These are phyloP conservation scores for Thelonectria olida DNA, from an alignment of 2,329 filamentous ascomycete genomes.

Conservation along the genomic window DNA sequence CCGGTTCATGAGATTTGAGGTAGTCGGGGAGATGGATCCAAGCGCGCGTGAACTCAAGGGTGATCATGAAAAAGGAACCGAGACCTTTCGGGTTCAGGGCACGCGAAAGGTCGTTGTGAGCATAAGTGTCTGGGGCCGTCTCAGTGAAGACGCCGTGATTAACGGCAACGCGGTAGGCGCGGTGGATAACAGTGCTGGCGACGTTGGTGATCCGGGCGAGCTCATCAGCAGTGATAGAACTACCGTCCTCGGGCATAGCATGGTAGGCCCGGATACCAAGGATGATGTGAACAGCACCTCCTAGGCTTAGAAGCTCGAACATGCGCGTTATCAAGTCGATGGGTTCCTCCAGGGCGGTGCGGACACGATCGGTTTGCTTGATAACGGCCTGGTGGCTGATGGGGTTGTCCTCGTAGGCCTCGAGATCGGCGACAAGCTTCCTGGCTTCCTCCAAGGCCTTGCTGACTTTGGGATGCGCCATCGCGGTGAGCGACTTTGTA, in stretches of 20 bases:
- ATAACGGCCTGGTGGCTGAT: constrained; percentile 34
- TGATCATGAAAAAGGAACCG: constrained; percentile 45
- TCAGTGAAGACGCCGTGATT: constrained; percentile 43
- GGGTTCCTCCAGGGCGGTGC: constrained; percentile 37
- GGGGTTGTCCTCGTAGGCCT: constrained; percentile 37
- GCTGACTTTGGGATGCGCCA: constrained; percentile 36
- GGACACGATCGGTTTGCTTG: constrained; percentile 37
- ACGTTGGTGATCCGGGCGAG: constrained; percentile 39
- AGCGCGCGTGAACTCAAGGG: constrained; percentile 43
- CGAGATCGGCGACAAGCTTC: constrained; percentile 38
- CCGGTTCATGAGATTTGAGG: constrained; percentile 41
- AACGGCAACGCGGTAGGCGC: constrained; percentile 43
- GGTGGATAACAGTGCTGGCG: constrained; percentile 43
- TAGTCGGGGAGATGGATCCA: constrained; percentile 42
- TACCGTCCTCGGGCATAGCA: constrained; percentile 38
- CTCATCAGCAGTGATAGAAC: constrained; percentile 31
- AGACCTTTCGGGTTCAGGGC: constrained; percentile 39
- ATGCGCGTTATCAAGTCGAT: constrained; percentile 39
- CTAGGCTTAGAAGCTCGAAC: constrained; percentile 34
- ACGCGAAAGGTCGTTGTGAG: constrained; percentile 44
- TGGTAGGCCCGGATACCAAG: constrained; percentile 39
- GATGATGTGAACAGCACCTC: constrained; percentile 40
- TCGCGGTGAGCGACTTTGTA: constrained; percentile 4
- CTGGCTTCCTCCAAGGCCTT: constrained; percentile 40
- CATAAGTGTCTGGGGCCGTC: constrained; percentile 41